Base-by-base conservation (phyloP, 495 filamentous ascomycete species). In the Neurospora intermedia region DNA sequence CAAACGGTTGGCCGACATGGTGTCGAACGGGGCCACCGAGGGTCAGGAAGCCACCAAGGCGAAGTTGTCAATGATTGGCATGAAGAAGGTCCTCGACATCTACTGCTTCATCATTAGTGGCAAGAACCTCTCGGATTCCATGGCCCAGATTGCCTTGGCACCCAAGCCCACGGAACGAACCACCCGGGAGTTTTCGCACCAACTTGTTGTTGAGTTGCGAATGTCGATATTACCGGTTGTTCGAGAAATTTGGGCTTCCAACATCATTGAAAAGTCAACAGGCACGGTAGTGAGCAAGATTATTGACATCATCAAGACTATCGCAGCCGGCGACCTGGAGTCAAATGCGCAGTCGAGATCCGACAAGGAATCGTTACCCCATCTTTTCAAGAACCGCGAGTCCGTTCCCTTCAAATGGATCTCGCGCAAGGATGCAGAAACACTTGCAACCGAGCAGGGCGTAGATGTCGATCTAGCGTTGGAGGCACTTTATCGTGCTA, bases 131-230 rank as follows among this genome's bases (percentile, higher is more conserved):
- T 84, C 85, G 8, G 96, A 99, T 20, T 91, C 94, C 4, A 81
- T 82, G 66, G 88, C 91, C 74, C 90, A 91, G 31, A 82, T 87
- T 69, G 86, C 89, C 45, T 86, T 97, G 75, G 79, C 86, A 5
- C 74, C 77, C 7, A 77, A 80, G 31, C 85, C 85, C 41, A 85
- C 89, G 31, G 86, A 88, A 43, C 84, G 87, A 41, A 27, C 23
- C 54, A 87, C 86, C 40, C 81, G 88, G 9, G 92, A 97, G 76
- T 86, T 89, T 18, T 83, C 90, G 8, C 84, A 86, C 8, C 96
- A 98, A 77, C 92, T 98, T 72, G 79, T 97, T 13, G 91, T 99
- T 42, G 96, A 98, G 78, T 82, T 98, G 59, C 89, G 94, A 66
- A 89, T 93, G 84, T 87, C 90, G 40, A 89, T 98, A 62, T 79